phyloP scores from a whole-genome alignment of 805 yeast genomes.

The Saccharomycopsis javanensis region DNA sequence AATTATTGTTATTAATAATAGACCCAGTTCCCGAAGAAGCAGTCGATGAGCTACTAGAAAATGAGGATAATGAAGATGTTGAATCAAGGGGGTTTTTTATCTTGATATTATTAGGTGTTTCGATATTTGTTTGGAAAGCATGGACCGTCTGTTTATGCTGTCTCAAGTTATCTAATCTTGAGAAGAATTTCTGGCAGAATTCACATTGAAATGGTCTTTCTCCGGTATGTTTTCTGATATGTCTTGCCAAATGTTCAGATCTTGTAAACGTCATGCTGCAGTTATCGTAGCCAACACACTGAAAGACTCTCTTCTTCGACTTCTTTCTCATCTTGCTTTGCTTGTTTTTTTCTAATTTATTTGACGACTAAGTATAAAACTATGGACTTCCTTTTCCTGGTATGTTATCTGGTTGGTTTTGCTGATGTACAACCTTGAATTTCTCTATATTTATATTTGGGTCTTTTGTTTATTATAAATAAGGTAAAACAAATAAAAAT shows the following conservation, averaged over 20 bases:
- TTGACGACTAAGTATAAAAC: too few species aligned
- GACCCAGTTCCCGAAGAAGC: neutral
- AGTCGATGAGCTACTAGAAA: neutral
- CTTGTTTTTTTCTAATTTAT: neutral
- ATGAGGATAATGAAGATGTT: neutral
- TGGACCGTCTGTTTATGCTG: conserved; percentile 88
- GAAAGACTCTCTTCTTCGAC: conserved; percentile 59
- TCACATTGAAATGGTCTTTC: conserved; percentile 88
- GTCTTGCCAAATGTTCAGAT: conserved; percentile 87
- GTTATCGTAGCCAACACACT: conserved; percentile 77
- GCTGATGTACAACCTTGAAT: too few species aligned
- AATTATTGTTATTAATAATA: conserved; percentile 2
- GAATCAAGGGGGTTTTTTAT: neutral
- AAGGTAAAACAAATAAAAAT: too few species aligned
- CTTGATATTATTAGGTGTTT: neutral
- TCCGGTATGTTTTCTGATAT: conserved; percentile 88
- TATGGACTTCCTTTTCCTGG: too few species aligned
- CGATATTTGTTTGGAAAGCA: conserved; percentile 25
- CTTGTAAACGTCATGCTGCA: conserved; percentile 86
- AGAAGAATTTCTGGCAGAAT: conserved; percentile 68
- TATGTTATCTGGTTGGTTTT: too few species aligned
- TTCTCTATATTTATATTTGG: too few species aligned
- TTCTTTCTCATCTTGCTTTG: conserved; percentile 27
- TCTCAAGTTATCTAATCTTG: conserved; percentile 77
- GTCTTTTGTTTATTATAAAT: too few species aligned